A percentile compares a stretch with the other conserved stretches of the same genome.
phyloP scores from a whole-genome alignment of 2,329 filamentous ascomycete species.

The Colletotrichum musae region DNA sequence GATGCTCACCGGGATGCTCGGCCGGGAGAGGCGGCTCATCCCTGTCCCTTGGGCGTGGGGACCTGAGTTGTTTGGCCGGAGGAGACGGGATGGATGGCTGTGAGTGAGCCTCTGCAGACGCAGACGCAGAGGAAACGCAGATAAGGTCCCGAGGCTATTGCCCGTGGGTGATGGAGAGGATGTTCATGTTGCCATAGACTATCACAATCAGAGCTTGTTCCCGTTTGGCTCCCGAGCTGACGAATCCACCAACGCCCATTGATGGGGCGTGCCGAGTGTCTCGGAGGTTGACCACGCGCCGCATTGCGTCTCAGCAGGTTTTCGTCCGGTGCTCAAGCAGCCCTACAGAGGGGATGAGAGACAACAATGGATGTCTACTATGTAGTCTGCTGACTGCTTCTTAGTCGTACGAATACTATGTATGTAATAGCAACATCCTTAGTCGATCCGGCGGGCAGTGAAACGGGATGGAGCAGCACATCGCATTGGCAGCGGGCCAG shows the following conservation, averaged over 20 bases:
- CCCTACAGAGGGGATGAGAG: not conserved
- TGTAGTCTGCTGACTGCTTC: not conserved
- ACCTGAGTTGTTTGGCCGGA: not conserved
- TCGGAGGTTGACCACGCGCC: slow-evolving; percentile 11
- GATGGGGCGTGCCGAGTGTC: not conserved
- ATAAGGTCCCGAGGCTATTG: not conserved
- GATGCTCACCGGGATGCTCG: slow-evolving; percentile 35
- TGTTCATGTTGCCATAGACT: not conserved
- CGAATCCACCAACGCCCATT: slow-evolving; percentile 4
- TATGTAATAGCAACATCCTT: not conserved
- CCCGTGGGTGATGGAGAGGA: not conserved
- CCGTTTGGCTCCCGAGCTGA: slow-evolving; percentile 28
- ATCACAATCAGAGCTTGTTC: slow-evolving; percentile 16
- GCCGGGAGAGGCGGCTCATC: slow-evolving; percentile 21
- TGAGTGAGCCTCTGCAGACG: not conserved
- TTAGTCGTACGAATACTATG: too few species aligned
- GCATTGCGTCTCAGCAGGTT: slow-evolving; percentile 22
- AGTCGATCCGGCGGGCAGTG: slow-evolving; percentile 8
- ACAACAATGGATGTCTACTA: not conserved
- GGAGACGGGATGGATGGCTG: slow-evolving; percentile 7
- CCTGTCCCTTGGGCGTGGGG: slow-evolving; percentile 14
- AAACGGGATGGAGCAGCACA: slow-evolving; percentile 17
- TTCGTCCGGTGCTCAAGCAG: slow-evolving; percentile 6
- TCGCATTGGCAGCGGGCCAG: slow-evolving; percentile 3
- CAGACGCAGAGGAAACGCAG: not conserved